Conservation (phyloP, 1,284 basidiomycete genomes). For the Rhodotorula sp. region DNA sequence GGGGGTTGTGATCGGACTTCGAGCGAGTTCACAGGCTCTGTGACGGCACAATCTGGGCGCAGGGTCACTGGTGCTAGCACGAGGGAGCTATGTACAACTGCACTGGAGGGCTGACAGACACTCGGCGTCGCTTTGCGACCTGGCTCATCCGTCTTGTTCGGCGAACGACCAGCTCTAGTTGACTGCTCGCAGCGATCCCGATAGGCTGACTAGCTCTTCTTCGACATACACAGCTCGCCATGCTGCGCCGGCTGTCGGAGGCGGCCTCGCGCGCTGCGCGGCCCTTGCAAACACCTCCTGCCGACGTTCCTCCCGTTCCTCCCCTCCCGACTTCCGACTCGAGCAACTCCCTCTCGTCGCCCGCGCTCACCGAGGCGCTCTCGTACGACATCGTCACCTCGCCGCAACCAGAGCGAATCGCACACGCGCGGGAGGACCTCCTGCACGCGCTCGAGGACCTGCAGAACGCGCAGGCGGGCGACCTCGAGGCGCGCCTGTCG, state of each 20-base stretch:
- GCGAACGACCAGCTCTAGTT: too few species aligned
- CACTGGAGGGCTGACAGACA: too few species aligned
- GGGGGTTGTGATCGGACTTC: too few species aligned
- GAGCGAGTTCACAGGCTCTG: too few species aligned
- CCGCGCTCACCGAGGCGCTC: slow-evolving; percentile 6
- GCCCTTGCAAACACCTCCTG: background rate
- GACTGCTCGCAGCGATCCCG: too few species aligned
- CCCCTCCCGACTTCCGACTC: background rate
- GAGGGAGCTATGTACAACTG: too few species aligned
- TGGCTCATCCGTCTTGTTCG: too few species aligned
- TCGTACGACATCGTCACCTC: slow-evolving; percentile 2
- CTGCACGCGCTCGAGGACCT: background rate
- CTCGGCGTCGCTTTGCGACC: too few species aligned
- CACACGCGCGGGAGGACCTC: background rate
- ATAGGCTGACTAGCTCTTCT: background rate
- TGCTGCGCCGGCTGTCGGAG: slow-evolving; percentile 1
- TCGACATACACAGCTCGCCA: background rate
- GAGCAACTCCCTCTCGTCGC: background rate
- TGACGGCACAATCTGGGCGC: too few species aligned
- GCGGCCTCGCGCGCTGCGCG: background rate
- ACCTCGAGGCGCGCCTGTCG: background rate
- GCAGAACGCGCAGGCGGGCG: background rate
- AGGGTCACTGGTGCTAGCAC: too few species aligned
- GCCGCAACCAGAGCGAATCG: background rate
- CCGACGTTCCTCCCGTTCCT: background rate